Percentiles rank a stretch among this genome's conserved stretches.
These are phyloP conservation scores for Irpex sp. DNA, from an alignment of 1,284 basidiomycete genomes.

Conservation along the genomic window DNA sequence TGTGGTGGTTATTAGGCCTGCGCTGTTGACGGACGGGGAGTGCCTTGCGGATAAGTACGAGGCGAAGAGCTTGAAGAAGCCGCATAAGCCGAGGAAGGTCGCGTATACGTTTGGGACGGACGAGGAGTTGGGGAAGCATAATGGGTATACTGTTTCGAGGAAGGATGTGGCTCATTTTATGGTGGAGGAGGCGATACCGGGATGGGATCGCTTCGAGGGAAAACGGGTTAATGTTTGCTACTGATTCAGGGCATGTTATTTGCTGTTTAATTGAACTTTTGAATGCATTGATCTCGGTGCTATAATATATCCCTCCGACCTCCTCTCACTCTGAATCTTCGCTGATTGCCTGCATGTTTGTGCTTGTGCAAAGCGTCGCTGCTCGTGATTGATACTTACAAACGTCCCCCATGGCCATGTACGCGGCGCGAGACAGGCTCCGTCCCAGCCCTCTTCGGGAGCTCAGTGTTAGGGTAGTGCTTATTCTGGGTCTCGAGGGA, in stretches of 20 bases:
- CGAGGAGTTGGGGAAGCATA: slow-evolving; percentile 27
- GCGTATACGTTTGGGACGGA: slow-evolving; percentile 37
- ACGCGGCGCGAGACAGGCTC: no score
- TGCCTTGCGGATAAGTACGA: slow-evolving; percentile 41
- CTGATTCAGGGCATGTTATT: not conserved
- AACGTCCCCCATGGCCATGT: no score
- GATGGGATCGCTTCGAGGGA: slow-evolving; percentile 52
- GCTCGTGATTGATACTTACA: no score
- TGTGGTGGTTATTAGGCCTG: slow-evolving; percentile 52
- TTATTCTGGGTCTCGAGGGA: no score
- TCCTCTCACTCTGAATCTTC: no score
- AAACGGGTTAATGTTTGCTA: slow-evolving; percentile 40
- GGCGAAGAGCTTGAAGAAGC: not conserved
- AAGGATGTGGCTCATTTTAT: slow-evolving; percentile 65
- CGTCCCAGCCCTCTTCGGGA: no score
- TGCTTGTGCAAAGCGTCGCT: no score
- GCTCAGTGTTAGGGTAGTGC: no score
- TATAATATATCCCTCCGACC: no score
- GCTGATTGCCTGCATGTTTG: no score
- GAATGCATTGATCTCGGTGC: no score
- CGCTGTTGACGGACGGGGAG: slow-evolving; percentile 54
- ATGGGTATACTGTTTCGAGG: slow-evolving; percentile 51
- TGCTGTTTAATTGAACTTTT: not conserved
- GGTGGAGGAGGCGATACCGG: slow-evolving; percentile 41
- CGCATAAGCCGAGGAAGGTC: not conserved